Evolutionary conservation across 2,329 filamentous ascomycete genomes (phyloP).

Genomic region (Aureobasidium namibiae): DNA sequence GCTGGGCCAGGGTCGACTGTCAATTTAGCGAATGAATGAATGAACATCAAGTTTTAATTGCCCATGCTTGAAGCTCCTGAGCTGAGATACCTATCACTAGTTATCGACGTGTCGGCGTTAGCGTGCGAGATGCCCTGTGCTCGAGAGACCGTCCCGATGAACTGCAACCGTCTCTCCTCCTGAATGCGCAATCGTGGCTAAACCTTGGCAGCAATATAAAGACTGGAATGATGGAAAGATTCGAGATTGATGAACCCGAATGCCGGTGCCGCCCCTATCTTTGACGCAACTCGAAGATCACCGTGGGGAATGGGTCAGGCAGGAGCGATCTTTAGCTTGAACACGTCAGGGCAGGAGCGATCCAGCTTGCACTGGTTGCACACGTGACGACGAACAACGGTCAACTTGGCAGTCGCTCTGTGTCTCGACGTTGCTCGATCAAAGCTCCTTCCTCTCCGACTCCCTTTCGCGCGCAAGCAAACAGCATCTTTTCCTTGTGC

Average conservation of each 20-base stretch:
- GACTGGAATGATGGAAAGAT: conserved; percentile 5
- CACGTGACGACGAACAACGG: conserved; percentile 4
- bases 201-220: conserved; percentile 12
- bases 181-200: conserved; percentile 10
- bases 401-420: conserved; percentile 10
- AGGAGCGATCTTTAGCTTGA: background rate
- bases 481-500: conserved; percentile 13
- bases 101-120: background rate
- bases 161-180: background rate
- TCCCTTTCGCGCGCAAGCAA: conserved; percentile 13
- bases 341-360: too few species aligned
- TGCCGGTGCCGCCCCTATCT: conserved; percentile 5
- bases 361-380: too few species aligned
- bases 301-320: conserved; percentile 9
- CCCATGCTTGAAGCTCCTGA: background rate
- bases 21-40: conserved; percentile 10
- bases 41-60: background rate
- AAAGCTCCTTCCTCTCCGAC: conserved; percentile 6
- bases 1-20: conserved; percentile 1
- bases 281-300: background rate
- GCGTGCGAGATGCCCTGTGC: background rate
- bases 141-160: background rate
- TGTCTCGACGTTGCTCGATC: conserved; percentile 10
- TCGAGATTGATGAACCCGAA: conserved; percentile 4
- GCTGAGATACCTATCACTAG: too few species aligned